These are phyloP conservation scores for Vachellia pachyceras DNA, from an alignment of 306 rosid species.

Conservation along the genomic window DNA sequence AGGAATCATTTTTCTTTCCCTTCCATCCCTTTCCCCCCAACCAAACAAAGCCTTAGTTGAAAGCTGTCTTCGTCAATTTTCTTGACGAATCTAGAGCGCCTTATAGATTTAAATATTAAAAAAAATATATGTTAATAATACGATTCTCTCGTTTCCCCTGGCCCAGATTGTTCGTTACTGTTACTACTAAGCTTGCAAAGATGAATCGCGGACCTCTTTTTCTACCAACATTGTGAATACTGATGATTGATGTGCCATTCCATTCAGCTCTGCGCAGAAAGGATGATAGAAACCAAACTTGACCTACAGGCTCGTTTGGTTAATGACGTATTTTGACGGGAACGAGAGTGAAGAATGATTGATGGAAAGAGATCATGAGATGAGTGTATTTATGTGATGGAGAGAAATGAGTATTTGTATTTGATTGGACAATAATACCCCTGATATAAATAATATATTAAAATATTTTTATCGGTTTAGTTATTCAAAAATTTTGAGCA, in stretches of 20 bases:
- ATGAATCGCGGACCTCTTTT: neutral
- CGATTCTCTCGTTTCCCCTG: neutral
- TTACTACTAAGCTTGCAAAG: neutral
- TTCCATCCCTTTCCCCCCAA: too few relatives aligned
- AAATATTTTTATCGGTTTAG: neutral
- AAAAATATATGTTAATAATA: neutral
- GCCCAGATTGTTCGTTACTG: neutral
- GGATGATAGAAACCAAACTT: neutral
- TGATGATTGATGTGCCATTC: neutral
- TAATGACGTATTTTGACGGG: neutral
- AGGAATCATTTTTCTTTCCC: too few relatives aligned
- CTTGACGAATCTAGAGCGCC: neutral
- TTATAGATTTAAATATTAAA: neutral
- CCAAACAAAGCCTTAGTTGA: too few relatives aligned
- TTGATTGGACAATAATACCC: neutral
- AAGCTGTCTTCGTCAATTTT: conserved; percentile 17
- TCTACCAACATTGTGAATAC: neutral
- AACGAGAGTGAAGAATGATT: neutral
- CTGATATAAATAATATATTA: neutral
- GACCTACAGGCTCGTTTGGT: neutral
- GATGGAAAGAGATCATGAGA: neutral
- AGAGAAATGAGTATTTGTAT: neutral
- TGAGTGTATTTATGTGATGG: neutral
- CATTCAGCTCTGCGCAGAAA: neutral
- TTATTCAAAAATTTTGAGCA: neutral